Evolutionary conservation across 2,329 filamentous ascomycete genomes (phyloP).

Genomic region (Ascomycota sp.): DNA sequence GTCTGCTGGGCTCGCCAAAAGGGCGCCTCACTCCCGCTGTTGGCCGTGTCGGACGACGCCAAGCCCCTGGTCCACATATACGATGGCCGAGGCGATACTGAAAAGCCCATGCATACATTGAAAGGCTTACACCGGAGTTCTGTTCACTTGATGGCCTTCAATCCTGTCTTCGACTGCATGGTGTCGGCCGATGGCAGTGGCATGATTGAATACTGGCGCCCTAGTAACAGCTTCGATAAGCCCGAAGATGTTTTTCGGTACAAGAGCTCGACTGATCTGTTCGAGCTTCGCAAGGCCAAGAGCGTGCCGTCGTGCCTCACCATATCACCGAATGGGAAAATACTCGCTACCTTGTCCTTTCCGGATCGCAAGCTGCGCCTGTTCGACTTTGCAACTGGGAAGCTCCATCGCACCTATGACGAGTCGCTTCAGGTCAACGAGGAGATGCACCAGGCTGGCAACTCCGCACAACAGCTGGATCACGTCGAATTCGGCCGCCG

Average conservation of each 20-base stretch:
- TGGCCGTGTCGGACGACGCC: constrained; percentile 62
- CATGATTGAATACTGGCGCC: constrained; percentile 94
- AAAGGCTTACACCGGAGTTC: constrained; percentile 62
- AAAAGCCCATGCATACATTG: constrained; percentile 56
- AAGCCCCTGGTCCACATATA: constrained; percentile 62
- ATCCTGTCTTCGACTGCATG: constrained; percentile 73
- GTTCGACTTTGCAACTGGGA: constrained; percentile 80
- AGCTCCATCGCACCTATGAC: constrained; percentile 82
- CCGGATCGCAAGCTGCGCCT: constrained; percentile 84
- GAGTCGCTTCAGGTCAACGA: constrained; percentile 78
- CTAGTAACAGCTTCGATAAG: constrained; percentile 65
- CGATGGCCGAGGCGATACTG: constrained; percentile 71
- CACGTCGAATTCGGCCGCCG: constrained; percentile 81
- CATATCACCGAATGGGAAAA: constrained; percentile 67
- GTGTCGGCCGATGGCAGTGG: constrained; percentile 74
- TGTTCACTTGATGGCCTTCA: constrained; percentile 75
- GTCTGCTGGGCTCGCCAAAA: constrained; percentile 84
- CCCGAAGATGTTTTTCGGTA: constrained; percentile 79
- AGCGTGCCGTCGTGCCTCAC: constrained; percentile 64
- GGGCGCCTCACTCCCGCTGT: constrained; percentile 67
- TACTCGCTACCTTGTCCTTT: constrained; percentile 77
- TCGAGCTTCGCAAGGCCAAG: constrained; percentile 94
- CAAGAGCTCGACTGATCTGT: constrained; percentile 85
- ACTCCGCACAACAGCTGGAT: constrained; percentile 60
- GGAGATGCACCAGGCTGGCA: constrained; percentile 92